Evolutionary conservation across 495 filamentous ascomycete genomes (phyloP).

Genomic region (Penicillium bovifimosum): DNA sequence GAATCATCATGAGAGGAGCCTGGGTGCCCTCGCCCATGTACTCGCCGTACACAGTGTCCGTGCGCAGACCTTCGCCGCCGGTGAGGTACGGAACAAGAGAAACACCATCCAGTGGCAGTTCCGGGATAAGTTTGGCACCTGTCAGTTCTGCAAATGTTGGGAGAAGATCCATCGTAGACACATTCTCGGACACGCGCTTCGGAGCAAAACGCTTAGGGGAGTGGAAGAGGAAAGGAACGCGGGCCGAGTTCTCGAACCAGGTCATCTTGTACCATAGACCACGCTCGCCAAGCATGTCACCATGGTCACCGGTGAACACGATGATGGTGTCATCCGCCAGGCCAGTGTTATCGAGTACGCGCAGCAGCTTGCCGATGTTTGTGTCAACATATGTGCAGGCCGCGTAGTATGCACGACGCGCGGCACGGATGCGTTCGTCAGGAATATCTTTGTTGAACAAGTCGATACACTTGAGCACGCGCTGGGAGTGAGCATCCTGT

Average conservation of each 20-base stretch:
- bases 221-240: slow-evolving; percentile 75
- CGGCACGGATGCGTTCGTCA: slow-evolving; percentile 71
- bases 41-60: slow-evolving; percentile 78
- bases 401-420: slow-evolving; percentile 79
- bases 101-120: slow-evolving; percentile 70
- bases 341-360: slow-evolving; percentile 65
- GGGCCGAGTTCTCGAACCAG: slow-evolving; percentile 78
- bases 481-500: slow-evolving; percentile 76
- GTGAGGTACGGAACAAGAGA: slow-evolving; percentile 68
- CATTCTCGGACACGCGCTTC: slow-evolving; percentile 66
- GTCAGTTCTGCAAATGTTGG: slow-evolving; percentile 81
- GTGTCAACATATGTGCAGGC: slow-evolving; percentile 87
- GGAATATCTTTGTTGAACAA: slow-evolving; percentile 70
- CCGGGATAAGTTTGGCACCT: slow-evolving; percentile 53
- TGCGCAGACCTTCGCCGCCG: slow-evolving; percentile 45
- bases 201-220: slow-evolving; percentile 62
- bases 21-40: slow-evolving; percentile 87
- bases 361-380: slow-evolving; percentile 72
- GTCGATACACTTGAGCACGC: slow-evolving; percentile 75
- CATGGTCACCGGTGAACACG: slow-evolving; percentile 83
- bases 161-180: slow-evolving; percentile 80
- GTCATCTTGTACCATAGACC: slow-evolving; percentile 94
- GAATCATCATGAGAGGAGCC: slow-evolving; percentile 86
- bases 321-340: slow-evolving; percentile 78
- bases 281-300: slow-evolving; percentile 87